Evolutionary conservation across 2,329 filamentous ascomycete genomes (phyloP), one percentile per base, ranked within the genome.

Genomic region (Leptodontidium sp.): DNA sequence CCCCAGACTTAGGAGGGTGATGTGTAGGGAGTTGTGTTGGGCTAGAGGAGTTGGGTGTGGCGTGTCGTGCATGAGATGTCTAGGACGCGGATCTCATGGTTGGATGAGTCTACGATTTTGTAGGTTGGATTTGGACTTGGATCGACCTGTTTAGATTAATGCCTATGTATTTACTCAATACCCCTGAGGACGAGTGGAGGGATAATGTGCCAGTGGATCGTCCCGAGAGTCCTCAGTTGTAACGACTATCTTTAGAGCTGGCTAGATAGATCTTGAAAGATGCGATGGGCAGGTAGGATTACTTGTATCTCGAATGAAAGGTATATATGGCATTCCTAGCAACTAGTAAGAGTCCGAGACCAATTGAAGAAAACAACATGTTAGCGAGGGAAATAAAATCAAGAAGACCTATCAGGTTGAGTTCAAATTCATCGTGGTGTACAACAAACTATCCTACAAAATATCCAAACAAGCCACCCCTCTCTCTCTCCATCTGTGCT

Each of bases 401-500:
- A 59, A 45, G 35, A 45, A 59, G 35, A 24, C 1, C 8, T 14
- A 17, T n/a, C 3, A n/a, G 29, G 45, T 32, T 61, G 58, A 12
- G 40, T 32, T 4, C 21, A 35, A 21, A 24, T 59, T 62, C 43
- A 24, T 49, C 15, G 43, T 62, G n/a, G 43, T 62, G 35, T 49
- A 32, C 59, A 49, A 24, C 7, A 50, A 50, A 15, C n/a, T 57
- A 57, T 43, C 35, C 7, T 57, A 67, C 65, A 63, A 53, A 17
- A 58, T 29, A 32, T 59, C 38, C n/a, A 17, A 26, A 15, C 17
- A 12, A 49, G 29, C 29, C 21, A 21, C 21, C 21, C 21, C 21
- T 21, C n/a, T 55, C 29, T 15, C 17, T 11, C 11, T 14, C n/a
- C 11, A 63, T 50, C 4, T 21, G 5, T 11, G 21, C 3, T 26